Evolutionary conservation across 2,329 filamentous ascomycete genomes (phyloP), one percentile per base, ranked within the genome.

Genomic region (Talaromyces albobiverticillius): DNA sequence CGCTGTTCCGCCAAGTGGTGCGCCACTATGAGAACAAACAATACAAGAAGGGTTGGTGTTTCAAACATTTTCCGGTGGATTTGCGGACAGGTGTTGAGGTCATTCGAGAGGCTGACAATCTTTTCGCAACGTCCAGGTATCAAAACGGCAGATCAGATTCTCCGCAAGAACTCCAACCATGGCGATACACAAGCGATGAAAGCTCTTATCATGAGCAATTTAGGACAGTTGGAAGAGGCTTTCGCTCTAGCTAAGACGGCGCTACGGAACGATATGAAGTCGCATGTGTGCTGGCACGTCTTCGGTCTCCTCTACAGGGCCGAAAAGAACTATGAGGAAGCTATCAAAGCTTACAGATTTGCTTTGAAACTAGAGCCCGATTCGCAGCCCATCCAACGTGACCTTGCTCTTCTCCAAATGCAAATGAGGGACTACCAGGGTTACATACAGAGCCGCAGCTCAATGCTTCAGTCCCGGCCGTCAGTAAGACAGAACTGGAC

Each of bases 151-250:
- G 94, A 99, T 71, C 90, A 96, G 75, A 96, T 99, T 70, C 85
- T 99, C 62, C 89, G 89, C 72, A 97, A 96, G 75, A 86, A 89
- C 68, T 90, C 93, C 40, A 94, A 90, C 66, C 94, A 99, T 87
- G 95, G 92, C 68, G 95, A 99, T 72, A 99, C 94, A 22, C 88
- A 95, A 76, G 95, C 94, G 52, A 99, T 99, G 94, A 99, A 99
- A 78, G 93, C 94, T 54, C 80, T 99, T 62, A 96, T 97, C 62
- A 84, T 97, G 73, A 97, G 95, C 72, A 87, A 89, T 42, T 88
- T 93, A 74, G 90, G 91, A 63, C 93, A 95, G 75, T 86, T 87
- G 26, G 90, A 96, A 55, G 94, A 99, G 76, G 95, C 95, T 0
- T 99, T 99, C 71, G 84, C 86, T 43, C 81, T 99, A 56, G 93